Evolutionary conservation across 176 grass and related monocot genomes (phyloP), one percentile per base, ranked within the genome.

Genomic region (Eragrostis curvula): DNA sequence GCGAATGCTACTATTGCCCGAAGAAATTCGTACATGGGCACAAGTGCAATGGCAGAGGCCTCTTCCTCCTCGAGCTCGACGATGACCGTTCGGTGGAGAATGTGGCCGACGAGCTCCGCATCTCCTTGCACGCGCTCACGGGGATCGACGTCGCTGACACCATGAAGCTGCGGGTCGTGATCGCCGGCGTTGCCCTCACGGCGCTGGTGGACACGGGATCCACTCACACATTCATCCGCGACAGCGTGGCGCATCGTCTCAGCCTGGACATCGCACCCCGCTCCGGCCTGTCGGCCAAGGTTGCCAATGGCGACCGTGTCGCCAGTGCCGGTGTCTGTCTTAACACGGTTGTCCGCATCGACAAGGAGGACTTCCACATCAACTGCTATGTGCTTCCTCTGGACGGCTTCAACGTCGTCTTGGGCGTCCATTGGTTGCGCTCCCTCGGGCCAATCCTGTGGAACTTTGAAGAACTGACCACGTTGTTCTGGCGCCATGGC

Each of bases 241-340:
- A 13, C 0, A 13, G 6, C 18, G 18, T 13, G 3, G 7, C 2
- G n/a, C n/a, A n/a, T n/a, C n/a, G n/a, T n/a, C n/a, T n/a, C n/a
- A n/a, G n/a, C n/a, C 25, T 63, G 1, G 5, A 13, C 11, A 50
- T 50, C 13, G 3, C 10, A 12, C 9, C 9, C 1, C 57, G 0
- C 6, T 23, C 21, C 0, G 57, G 57, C 0, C 23, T 60, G 0
- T 12, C n/a, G 0, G 9, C 6, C 1, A 42, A 23, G 4, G 66
- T 24, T 0, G 40, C 20, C 1, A 45, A 45, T 3, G 21, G 40
- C 9, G 20, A 68, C 8, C 3, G 0, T 1, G 13, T 68, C 1
- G 0, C 1, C 9, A 6, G 16, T 2, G 55, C 1, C 7, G 18
- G 8, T 8, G 0, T 41, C 0, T 20, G 3, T 1, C 0, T 1